Percentiles rank a stretch among this genome's conserved stretches.
phyloP scores from a whole-genome alignment of 2,329 filamentous ascomycete genomes.

The Colletotrichum sp. region DNA sequence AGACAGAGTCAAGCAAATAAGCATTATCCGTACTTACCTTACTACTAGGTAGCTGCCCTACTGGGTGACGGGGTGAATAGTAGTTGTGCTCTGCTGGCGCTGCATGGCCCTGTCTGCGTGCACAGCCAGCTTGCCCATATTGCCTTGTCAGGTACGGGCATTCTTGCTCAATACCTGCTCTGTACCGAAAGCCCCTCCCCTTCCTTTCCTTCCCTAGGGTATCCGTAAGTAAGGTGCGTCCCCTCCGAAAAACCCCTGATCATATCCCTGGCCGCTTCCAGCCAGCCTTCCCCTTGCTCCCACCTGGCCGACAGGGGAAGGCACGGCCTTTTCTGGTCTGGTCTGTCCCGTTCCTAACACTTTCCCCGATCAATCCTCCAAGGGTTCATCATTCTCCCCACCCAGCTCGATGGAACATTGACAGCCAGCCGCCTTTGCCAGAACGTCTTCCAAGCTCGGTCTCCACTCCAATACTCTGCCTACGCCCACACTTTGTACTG shows the following conservation, averaged over 20 bases:
- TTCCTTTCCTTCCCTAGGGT: neutral
- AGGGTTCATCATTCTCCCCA: slow-evolving; percentile 13
- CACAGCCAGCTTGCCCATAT: neutral
- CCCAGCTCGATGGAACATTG: slow-evolving; percentile 1
- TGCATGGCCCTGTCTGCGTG: neutral
- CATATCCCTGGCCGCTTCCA: slow-evolving; percentile 10
- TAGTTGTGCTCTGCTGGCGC: neutral
- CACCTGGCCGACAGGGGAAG: slow-evolving; percentile 12
- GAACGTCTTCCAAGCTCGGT: neutral
- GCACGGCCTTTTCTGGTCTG: slow-evolving; percentile 4
- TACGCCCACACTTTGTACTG: neutral
- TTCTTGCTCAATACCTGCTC: neutral
- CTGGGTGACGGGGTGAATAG: neutral
- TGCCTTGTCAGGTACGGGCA: neutral
- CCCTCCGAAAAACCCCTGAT: neutral
- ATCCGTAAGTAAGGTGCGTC: neutral
- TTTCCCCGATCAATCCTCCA: slow-evolving; percentile 14
- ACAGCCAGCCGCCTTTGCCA: slow-evolving; percentile 18
- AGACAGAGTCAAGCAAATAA: neutral
- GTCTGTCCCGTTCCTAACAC: slow-evolving; percentile 8
- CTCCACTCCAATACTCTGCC: neutral
- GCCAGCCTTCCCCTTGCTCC: slow-evolving; percentile 15
- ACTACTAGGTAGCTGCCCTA: neutral
- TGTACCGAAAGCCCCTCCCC: neutral
- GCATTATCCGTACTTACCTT: neutral